Conservation (phyloP, 352 stramenopile genomes). For the Phytopythium cucurbitacearum region DNA sequence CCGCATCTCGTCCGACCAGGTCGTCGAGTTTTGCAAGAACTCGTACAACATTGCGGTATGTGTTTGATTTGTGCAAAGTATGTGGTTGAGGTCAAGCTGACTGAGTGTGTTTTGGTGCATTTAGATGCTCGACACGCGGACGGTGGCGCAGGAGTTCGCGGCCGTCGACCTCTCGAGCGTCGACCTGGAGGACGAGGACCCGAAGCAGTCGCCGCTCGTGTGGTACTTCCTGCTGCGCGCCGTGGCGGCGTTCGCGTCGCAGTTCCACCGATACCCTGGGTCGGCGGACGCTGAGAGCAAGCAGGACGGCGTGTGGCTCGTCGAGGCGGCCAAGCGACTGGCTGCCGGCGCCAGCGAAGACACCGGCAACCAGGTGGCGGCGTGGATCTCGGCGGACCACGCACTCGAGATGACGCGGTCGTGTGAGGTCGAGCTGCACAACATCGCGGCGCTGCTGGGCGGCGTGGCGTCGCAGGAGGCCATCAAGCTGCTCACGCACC, state of each 20-base stretch:
- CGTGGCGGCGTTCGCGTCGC: slow-evolving; percentile 39
- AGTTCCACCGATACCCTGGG: slow-evolving; percentile 82
- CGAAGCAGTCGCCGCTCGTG: slow-evolving; percentile 89
- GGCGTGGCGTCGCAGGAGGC: slow-evolving; percentile 96
- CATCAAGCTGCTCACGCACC: slow-evolving; percentile 97
- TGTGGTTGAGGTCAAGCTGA: not conserved
- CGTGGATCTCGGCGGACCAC: slow-evolving; percentile 67
- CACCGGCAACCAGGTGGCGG: slow-evolving; percentile 21
- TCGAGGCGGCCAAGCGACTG: slow-evolving; percentile 43
- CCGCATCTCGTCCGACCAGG: slow-evolving; percentile 54
- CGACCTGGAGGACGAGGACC: slow-evolving; percentile 74
- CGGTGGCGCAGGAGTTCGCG: slow-evolving; percentile 83
- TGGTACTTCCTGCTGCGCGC: slow-evolving; percentile 94
- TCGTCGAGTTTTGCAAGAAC: slow-evolving; percentile 93
- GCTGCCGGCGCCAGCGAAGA: slow-evolving; percentile 4
- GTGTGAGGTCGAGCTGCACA: slow-evolving; percentile 92
- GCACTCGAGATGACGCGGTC: slow-evolving; percentile 92
- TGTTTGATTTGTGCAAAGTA: not conserved
- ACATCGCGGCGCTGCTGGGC: slow-evolving; percentile 92
- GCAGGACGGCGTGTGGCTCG: slow-evolving; percentile 61
- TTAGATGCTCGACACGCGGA: slow-evolving; percentile 74
- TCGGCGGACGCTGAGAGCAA: slow-evolving; percentile 43
- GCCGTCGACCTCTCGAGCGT: slow-evolving; percentile 52
- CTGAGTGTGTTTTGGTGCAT: not conserved
- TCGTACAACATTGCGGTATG: slow-evolving; percentile 80